Conservation (phyloP, 1,284 basidiomycete species). For the Melampsora larici-populina region DNA sequence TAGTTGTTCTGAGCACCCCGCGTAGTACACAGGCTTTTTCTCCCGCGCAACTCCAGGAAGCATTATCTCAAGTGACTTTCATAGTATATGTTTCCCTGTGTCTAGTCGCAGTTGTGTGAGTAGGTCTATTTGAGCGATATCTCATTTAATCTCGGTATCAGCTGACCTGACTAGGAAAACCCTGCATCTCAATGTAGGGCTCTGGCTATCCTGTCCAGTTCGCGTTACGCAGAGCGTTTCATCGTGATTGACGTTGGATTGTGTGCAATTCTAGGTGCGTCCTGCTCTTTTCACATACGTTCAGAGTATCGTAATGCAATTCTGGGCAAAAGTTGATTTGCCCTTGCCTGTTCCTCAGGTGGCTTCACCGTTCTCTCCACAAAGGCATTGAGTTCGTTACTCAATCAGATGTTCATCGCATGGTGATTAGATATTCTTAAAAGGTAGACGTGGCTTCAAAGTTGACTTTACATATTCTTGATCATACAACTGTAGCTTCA, state of each 20-base stretch:
- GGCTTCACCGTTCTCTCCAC: slow-evolving; percentile 93
- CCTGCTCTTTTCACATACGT: background rate
- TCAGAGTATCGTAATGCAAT: background rate
- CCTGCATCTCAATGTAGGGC: slow-evolving; percentile 58
- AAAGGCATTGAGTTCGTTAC: slow-evolving; percentile 81
- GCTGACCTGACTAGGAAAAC: background rate
- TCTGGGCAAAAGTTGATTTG: background rate
- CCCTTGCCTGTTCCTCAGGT: slow-evolving; percentile 57
- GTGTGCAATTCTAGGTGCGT: slow-evolving; percentile 76
- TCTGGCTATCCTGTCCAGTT: slow-evolving; percentile 62
- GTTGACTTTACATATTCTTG: slow-evolving; percentile 7
- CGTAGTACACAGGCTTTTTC: slow-evolving; percentile 43
- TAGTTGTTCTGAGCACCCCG: slow-evolving; percentile 38
- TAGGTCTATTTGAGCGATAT: no score
- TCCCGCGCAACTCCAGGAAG: slow-evolving; percentile 47
- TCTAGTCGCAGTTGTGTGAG: slow-evolving; percentile 43
- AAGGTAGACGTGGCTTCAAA: background rate
- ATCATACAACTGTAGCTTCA: slow-evolving; percentile 42
- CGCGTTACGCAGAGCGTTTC: slow-evolving; percentile 64
- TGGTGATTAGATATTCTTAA: slow-evolving; percentile 58
- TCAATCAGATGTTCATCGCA: slow-evolving; percentile 68
- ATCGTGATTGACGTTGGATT: slow-evolving; percentile 83
- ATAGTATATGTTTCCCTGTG: slow-evolving; percentile 48
- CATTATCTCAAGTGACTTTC: slow-evolving; percentile 49
- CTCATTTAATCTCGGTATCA: no score